phyloP scores from a whole-genome alignment of 352 stramenopile species.

The Blastocystis sp. region DNA sequence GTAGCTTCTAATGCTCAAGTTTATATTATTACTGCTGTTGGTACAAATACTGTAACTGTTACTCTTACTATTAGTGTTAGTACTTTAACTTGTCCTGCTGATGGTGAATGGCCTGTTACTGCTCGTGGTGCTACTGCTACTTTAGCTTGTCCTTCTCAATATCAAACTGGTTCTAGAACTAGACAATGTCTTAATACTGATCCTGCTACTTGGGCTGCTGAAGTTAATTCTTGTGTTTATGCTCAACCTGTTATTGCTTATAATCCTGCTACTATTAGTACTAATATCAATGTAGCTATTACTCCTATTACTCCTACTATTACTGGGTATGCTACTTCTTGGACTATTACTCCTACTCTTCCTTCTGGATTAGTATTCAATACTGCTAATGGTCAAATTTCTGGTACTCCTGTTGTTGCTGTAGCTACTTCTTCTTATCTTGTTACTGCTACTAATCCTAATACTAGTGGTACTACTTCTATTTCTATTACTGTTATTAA shows the following conservation, averaged over 20 bases:
- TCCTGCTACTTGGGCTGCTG: conserved; percentile 11
- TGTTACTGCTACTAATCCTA: conserved; percentile 1
- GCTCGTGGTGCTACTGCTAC: neutral
- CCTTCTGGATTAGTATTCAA: conserved; percentile 21
- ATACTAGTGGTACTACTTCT: neutral
- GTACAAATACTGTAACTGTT: too few species aligned
- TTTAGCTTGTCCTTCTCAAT: neutral
- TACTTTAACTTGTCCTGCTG: conserved; percentile 1
- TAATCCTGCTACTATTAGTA: neutral
- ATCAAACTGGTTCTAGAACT: too few species aligned
- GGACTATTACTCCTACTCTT: conserved; percentile 1
- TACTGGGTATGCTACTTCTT: neutral
- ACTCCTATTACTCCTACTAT: conserved; percentile 2
- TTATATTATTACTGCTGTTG: too few species aligned
- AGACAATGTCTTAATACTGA: neutral
- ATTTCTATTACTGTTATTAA: conserved; percentile 11
- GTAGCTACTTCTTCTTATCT: neutral
- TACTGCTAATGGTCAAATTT: conserved; percentile 4
- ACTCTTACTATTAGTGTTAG: conserved; percentile 27
- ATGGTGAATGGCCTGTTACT: neutral
- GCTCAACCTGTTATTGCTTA: conserved; percentile 10
- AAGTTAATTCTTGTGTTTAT: conserved; percentile 21
- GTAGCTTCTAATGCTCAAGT: too few species aligned
- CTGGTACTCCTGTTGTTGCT: conserved; percentile 10
- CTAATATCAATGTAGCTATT: conserved; percentile 12